These are phyloP conservation scores for Bolboschoenoplectus hybrid DNA, from an alignment of 202 grass and related monocot species.

Conservation along the genomic window DNA sequence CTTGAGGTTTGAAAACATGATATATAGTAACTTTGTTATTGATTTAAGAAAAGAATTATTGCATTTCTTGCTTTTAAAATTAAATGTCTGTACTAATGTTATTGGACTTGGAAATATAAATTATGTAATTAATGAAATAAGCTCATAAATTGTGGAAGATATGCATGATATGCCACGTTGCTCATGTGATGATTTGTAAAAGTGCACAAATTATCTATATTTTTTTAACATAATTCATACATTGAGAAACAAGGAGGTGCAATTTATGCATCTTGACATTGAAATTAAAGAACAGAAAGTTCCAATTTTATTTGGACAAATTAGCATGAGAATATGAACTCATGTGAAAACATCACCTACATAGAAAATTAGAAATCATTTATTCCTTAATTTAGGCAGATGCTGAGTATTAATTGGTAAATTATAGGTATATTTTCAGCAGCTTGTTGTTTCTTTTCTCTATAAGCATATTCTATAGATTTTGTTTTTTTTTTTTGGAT, in stretches of 20 bases:
- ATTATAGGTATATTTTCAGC: not conserved
- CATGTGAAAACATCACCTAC: not conserved
- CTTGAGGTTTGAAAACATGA: not conserved
- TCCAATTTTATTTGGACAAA: not conserved
- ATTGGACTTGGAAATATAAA: no score
- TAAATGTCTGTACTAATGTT: no score
- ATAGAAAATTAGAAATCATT: not conserved
- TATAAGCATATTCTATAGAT: not conserved
- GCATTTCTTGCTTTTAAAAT: not conserved
- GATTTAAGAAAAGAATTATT: not conserved
- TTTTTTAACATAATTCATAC: not conserved
- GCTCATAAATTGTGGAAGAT: no score
- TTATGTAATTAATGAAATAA: no score
- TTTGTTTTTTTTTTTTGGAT: not conserved
- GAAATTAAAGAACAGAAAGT: not conserved
- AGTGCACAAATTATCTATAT: no score
- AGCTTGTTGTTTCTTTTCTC: not conserved
- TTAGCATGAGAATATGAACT: not conserved
- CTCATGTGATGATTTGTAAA: no score
- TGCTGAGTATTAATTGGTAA: conserved; percentile 1
- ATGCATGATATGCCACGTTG: no score
- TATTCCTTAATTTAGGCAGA: not conserved
- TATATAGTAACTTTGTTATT: not conserved
- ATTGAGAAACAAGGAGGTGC: not conserved
- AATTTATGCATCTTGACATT: not conserved